Conservation (phyloP, 139 green algal species). For the Nannochloris sp. region DNA sequence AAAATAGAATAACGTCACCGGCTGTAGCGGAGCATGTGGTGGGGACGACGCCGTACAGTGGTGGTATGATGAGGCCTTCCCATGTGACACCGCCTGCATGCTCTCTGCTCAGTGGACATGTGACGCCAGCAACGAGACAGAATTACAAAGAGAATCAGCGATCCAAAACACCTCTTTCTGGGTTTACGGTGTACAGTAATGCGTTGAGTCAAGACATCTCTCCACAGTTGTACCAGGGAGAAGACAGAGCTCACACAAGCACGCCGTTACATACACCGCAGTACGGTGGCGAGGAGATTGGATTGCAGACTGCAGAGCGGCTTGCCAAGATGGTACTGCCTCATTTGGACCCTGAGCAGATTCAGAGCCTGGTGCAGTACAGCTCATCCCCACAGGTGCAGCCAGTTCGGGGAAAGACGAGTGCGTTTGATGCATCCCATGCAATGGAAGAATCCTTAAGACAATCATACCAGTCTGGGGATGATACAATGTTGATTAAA, state of each 20-base stretch:
- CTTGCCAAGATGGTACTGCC: background rate
- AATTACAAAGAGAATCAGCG: background rate
- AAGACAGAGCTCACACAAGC: no score
- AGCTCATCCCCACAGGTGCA: background rate
- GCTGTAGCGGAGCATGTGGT: background rate
- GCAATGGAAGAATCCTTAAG: no score
- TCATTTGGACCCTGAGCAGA: background rate
- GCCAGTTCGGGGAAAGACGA: background rate
- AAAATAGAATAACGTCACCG: background rate
- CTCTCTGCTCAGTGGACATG: background rate
- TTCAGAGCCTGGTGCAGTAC: background rate
- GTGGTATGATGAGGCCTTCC: background rate
- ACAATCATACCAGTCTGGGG: no score
- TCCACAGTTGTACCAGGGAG: background rate
- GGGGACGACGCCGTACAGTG: background rate
- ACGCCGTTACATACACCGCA: no score
- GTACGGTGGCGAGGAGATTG: background rate
- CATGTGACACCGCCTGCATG: background rate
- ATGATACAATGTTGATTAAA: no score
- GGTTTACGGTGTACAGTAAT: slow-evolving; percentile 35
- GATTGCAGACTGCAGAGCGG: background rate
- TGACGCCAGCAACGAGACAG: background rate
- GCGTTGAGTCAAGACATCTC: slow-evolving; percentile 7
- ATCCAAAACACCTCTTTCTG: slow-evolving; percentile 12
- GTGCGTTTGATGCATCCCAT: no score